phyloP scores from a whole-genome alignment of 1,284 basidiomycete genomes.

The Microbotryomycetes sp. region DNA sequence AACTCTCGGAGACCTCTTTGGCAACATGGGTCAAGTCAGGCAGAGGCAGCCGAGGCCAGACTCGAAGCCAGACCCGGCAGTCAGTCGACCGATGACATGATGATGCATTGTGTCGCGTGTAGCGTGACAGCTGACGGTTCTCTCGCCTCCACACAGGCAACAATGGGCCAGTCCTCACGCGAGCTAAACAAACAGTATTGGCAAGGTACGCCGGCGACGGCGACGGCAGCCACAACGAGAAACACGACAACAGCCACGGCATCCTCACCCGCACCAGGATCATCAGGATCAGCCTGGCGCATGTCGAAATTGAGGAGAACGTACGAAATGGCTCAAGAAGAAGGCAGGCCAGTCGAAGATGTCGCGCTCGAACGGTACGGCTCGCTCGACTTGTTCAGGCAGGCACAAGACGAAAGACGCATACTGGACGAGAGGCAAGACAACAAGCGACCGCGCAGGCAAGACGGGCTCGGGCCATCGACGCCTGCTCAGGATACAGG shows the following conservation, averaged over 20 bases:
- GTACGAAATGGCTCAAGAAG: conserved; percentile 78
- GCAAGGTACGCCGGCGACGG: conserved; percentile 47
- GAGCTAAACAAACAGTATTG: conserved; percentile 61
- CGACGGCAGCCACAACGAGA: conserved; percentile 35
- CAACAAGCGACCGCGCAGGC: conserved; percentile 8
- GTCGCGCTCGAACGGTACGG: conserved; percentile 85
- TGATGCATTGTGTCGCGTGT: conserved; percentile 1
- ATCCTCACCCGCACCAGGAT: conserved; percentile 59
- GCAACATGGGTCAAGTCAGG: conserved; percentile 65
- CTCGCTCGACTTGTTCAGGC: conserved; percentile 72
- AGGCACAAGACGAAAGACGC: conserved; percentile 75
- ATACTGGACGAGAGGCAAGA: conserved; percentile 67
- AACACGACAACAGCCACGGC: conserved; percentile 18
- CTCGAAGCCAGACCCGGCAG: conserved; percentile 57
- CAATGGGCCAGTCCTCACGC: conserved; percentile 45
- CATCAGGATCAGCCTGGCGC: conserved; percentile 88
- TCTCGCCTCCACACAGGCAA: conserved; percentile 45
- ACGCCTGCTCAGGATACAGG: conserved; percentile 18
- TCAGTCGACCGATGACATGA: neutral
- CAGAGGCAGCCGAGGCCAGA: conserved; percentile 56
- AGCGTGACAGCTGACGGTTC: neutral
- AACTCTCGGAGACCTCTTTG: conserved; percentile 69
- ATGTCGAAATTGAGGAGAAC: conserved; percentile 92
- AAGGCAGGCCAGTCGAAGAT: conserved; percentile 60
- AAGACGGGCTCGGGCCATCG: neutral